A percentile compares a stretch with the other conserved stretches of the same genome.
These are phyloP conservation scores for Fusarium sp. DNA, from an alignment of 2,329 filamentous ascomycete species.

Conservation along the genomic window DNA sequence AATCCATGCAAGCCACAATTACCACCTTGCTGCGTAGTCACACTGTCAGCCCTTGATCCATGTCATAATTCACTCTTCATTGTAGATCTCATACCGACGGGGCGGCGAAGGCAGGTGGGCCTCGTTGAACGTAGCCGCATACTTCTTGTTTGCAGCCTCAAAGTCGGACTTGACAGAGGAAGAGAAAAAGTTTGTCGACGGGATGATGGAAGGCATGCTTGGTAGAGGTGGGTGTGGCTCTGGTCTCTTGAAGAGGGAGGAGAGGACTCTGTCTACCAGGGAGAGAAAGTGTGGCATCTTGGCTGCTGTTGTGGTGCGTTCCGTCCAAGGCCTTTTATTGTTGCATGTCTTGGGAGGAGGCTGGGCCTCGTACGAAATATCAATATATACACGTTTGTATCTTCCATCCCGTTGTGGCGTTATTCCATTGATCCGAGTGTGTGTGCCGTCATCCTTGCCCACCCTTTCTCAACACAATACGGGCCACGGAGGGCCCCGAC, in stretches of 20 bases:
- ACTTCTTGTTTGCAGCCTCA: conserved; percentile 39
- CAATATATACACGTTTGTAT: conserved; percentile 3
- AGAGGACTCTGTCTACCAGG: not conserved
- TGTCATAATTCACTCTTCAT: not conserved
- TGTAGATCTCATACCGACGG: conserved; percentile 29
- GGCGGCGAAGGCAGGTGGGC: conserved; percentile 39
- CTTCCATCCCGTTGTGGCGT: not conserved
- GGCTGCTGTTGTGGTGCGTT: not conserved
- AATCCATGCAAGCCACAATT: conserved; percentile 80
- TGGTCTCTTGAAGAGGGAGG: not conserved
- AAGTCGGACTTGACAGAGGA: conserved; percentile 31
- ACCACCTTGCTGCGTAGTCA: conserved; percentile 45
- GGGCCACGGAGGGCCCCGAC: conserved; percentile 31
- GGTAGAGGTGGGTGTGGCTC: not conserved
- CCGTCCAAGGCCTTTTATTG: conserved; percentile 29
- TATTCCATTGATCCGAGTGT: conserved; percentile 33
- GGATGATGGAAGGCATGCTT: conserved; percentile 21
- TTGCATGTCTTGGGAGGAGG: not conserved
- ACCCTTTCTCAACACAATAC: not conserved
- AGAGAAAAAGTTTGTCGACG: not conserved
- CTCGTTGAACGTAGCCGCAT: conserved; percentile 34
- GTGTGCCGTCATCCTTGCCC: not conserved
- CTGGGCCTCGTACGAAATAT: conserved; percentile 1
- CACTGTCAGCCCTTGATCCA: conserved; percentile 27
- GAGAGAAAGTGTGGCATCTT: conserved; percentile 9